Evolutionary conservation across 352 stramenopile species (phyloP), one percentile per base, ranked within the genome.

Genomic region (Globisporangium splendens): DNA sequence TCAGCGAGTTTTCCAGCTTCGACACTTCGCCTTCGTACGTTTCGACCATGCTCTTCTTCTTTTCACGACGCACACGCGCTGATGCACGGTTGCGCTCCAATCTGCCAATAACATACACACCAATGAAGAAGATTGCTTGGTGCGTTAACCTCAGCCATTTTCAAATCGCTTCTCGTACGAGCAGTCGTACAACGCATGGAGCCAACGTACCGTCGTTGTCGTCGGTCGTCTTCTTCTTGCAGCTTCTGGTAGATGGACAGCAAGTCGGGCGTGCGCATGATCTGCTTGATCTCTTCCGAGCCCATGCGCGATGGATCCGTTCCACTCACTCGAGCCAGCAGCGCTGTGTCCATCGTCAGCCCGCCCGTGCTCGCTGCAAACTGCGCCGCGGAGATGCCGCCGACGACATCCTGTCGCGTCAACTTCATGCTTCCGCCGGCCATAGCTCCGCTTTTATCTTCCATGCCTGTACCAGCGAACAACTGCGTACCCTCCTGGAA

Each of bases 191-290:
- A 3, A 39, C 8, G 31, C 8, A 38, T 21, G 21, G 13, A 35
- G 1, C 43, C 17, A 21, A 52, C 46, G 41, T 24, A 75, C 68
- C 84, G 68, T 55, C 83, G 66, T 61, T 93, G 86, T 22, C 86
- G 73, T 18, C 83, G 76, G 42, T 93, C 83, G 54, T 95, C 86
- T 62, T 93, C 86, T 66, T 93, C 84, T 48, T 93, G 86, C 1
- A 95, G 65, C 54, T 92, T 95, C 61, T 95, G 85, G 65, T 95
- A 95, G 31, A 95, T 95, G 20, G 79, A 92, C 33, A 95, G 59
- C 21, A 95, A 58, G 54, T 95, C 84, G 1, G 85, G 81, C 11
- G 72, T 83, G 12, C 81, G 79, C 84, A 95, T 95, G 61, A 95
- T 93, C 68, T 93, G 85, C 53, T 89, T 88, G 62, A 95, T 93